phyloP scores from a whole-genome alignment of 345 rosid species.

The Rubroshorea leprosula region DNA sequence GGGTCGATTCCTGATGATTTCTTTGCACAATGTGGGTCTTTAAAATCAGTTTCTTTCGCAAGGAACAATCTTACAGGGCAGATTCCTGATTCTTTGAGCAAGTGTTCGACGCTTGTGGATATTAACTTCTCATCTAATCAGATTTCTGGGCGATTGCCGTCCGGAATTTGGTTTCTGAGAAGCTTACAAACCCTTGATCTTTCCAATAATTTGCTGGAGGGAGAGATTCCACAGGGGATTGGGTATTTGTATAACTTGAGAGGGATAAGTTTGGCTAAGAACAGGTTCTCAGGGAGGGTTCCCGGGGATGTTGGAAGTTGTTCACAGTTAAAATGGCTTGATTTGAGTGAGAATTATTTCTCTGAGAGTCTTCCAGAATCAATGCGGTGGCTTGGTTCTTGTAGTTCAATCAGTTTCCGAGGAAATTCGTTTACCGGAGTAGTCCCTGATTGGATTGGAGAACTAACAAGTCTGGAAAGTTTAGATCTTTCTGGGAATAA shows the following conservation, averaged over 20 bases:
- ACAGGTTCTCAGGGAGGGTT: slow-evolving; percentile 54
- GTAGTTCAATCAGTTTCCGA: slow-evolving; percentile 39
- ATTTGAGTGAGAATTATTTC: slow-evolving; percentile 59
- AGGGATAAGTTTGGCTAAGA: slow-evolving; percentile 40
- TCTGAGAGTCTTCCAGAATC: slow-evolving; percentile 68
- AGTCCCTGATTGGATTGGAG: slow-evolving; percentile 74
- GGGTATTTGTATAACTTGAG: slow-evolving; percentile 52
- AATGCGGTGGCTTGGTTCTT: slow-evolving; percentile 46
- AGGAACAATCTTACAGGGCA: slow-evolving; percentile 56
- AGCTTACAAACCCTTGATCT: slow-evolving; percentile 59
- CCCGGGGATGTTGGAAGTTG: slow-evolving; percentile 68
- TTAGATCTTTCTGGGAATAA: slow-evolving; percentile 76
- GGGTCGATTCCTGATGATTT: slow-evolving; percentile 65
- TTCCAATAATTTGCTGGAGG: slow-evolving; percentile 59
- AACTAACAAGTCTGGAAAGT: slow-evolving; percentile 47
- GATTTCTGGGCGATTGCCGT: slow-evolving; percentile 60
- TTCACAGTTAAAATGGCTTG: slow-evolving; percentile 40
- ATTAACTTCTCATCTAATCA: slow-evolving; percentile 65
- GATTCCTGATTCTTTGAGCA: slow-evolving; percentile 60
- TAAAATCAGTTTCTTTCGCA: slow-evolving; percentile 61
- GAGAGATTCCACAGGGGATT: slow-evolving; percentile 53
- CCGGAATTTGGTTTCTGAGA: slow-evolving; percentile 57
- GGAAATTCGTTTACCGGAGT: slow-evolving; percentile 57
- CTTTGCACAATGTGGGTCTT: slow-evolving; percentile 73
- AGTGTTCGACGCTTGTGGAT: slow-evolving; percentile 45